A percentile compares a stretch with the other conserved stretches of the same genome.
Evolutionary conservation across 352 stramenopile species (phyloP).

Genomic region (Hyaloperonospora brassicae): DNA sequence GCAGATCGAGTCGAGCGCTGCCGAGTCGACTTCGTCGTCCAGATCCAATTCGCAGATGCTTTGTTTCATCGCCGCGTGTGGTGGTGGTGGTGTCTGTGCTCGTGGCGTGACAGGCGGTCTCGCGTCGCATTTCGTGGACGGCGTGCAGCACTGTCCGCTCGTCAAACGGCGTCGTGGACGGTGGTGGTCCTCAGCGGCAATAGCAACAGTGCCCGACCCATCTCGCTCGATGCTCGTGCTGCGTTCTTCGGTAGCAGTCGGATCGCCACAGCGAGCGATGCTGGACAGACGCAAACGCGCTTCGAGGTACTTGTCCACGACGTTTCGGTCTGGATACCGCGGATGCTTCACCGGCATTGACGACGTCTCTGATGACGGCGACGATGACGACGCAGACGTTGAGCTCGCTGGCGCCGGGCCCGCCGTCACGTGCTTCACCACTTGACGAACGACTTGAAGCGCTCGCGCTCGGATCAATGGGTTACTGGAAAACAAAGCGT

Average conservation of each 20-base stretch:
- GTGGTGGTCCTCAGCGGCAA: slow-evolving; percentile 8
- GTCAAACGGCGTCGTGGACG: slow-evolving; percentile 17
- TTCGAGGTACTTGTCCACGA: slow-evolving; percentile 54
- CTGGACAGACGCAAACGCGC: slow-evolving; percentile 30
- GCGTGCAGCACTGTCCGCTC: slow-evolving; percentile 17
- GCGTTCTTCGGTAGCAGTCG: not conserved
- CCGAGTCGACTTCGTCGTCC: slow-evolving; percentile 26
- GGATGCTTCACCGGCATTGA: slow-evolving; percentile 18
- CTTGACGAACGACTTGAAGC: slow-evolving; percentile 40
- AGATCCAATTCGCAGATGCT: slow-evolving; percentile 17
- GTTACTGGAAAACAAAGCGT: slow-evolving; percentile 55
- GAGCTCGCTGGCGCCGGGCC: slow-evolving; percentile 16
- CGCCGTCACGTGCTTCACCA: slow-evolving; percentile 39
- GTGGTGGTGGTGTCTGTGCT: slow-evolving; percentile 15
- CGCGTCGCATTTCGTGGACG: slow-evolving; percentile 2
- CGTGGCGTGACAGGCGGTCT: slow-evolving; percentile 8
- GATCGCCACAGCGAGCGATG: slow-evolving; percentile 16
- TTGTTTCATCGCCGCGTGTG: slow-evolving; percentile 13
- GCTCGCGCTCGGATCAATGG: slow-evolving; percentile 40
- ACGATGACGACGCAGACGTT: slow-evolving; percentile 8
- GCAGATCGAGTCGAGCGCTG: slow-evolving; percentile 49
- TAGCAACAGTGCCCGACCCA: slow-evolving; percentile 14
- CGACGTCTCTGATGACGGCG: slow-evolving; percentile 9
- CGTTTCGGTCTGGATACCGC: slow-evolving; percentile 25
- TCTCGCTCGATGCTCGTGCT: slow-evolving; percentile 1